Evolutionary conservation across 441 rosid genomes (phyloP), one percentile per base, ranked within the genome.

Genomic region (Cnidoscolus chayamansa): DNA sequence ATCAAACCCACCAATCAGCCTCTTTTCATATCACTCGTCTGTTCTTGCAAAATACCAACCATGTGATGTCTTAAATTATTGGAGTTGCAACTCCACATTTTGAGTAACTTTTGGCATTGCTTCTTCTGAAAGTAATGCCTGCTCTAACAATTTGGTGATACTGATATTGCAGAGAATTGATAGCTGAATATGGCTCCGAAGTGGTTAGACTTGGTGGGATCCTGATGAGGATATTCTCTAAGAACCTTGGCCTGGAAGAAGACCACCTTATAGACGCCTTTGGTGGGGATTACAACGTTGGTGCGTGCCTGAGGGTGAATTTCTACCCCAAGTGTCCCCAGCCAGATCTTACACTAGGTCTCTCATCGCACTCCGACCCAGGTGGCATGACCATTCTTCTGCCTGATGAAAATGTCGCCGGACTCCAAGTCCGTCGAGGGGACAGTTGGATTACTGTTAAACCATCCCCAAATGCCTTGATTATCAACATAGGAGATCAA

Each of bases 321-420:
- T 92, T 84, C 77, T 92, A 90, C 79, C 98, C 98, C 12, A 90
- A 84, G 76, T 92, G 98, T 79, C 96, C 98, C 12, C 94, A 89
- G 59, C 98, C 98, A 0, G 93, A 90, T 69, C 81, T 92, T 45
- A 82, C 98, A 9, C 83, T 92, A 0, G 98, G 98, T n/a, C 86
- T 92, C 53, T 92, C 98, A 0, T 57, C 98, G 1, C 98, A 92
- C 80, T 90, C 98, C 0, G 98, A 92, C 63, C 98, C 98, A 0
- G 98, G 98, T 1, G 98, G 96, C 37, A 74, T 90, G 89, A 90
- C 98, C 75, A 71, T 92, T 70, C 88, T 92, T 63, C 81, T 92
- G 57, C 93, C 96, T 5, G 98, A 92, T 43, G 85, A 83, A 32
- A 70, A 89, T 32, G 91, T 90, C 17, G 69, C 85, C 0, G 98